Percentiles rank a stretch among this genome's conserved stretches.
Evolutionary conservation across 495 filamentous ascomycete genomes (phyloP).

Genomic region (Tricharina praecox): DNA sequence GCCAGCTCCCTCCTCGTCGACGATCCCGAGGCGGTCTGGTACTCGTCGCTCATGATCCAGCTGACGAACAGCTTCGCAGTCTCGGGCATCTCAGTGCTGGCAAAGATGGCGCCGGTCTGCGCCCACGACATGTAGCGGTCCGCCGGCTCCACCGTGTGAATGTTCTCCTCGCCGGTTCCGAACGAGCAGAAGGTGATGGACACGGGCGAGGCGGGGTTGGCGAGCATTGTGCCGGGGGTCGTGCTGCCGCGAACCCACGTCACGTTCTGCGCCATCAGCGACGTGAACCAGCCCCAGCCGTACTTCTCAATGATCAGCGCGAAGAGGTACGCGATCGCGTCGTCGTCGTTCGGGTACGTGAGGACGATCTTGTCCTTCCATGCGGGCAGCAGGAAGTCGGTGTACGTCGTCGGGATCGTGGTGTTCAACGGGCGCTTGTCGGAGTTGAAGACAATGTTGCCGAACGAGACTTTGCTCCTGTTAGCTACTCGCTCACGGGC

Average conservation of each 20-base stretch:
- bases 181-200: conserved; percentile 2
- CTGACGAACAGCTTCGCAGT: conserved; percentile 27
- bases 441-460: conserved; percentile 22
- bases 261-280: conserved; percentile 26
- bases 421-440: conserved; percentile 6
- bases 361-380: conserved; percentile 29
- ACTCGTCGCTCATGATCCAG: conserved; percentile 23
- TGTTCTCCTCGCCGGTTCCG: conserved; percentile 3
- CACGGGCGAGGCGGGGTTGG: conserved; percentile 8
- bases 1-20: conserved; percentile 11
- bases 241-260: conserved; percentile 28
- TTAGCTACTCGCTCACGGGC: too few relatives aligned
- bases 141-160: conserved; percentile 7
- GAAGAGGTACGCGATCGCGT: conserved; percentile 28
- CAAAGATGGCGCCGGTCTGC: conserved; percentile 27
- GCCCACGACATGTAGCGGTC: conserved; percentile 27
- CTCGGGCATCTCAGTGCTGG: conserved; percentile 28
- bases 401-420: conserved; percentile 18
- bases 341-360: conserved; percentile 31
- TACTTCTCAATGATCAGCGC: conserved; percentile 26
- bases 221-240: conserved; percentile 23
- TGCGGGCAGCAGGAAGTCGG: conserved; percentile 25
- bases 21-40: conserved; percentile 10
- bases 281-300: conserved; percentile 29
- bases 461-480: conserved; percentile 10